Evolutionary conservation across 768 basidiomycete genomes (phyloP).

Genomic region (Termitomyces sp.): DNA sequence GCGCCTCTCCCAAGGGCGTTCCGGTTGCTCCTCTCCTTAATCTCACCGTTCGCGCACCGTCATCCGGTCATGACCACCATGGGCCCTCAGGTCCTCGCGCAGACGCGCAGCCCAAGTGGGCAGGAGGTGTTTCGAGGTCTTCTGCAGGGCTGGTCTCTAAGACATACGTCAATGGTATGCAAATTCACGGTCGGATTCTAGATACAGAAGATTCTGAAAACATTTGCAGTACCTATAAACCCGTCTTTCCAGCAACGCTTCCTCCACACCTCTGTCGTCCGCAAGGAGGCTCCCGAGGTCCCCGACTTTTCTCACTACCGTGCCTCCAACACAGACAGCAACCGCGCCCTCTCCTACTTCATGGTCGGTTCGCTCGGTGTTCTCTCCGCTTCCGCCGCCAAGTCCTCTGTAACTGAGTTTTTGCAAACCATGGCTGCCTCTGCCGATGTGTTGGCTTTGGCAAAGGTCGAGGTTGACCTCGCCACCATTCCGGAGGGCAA

Average conservation of each 20-base stretch:
- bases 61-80: constrained; percentile 58
- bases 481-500: constrained; percentile 91
- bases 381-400: constrained; percentile 90
- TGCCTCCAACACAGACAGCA: constrained; percentile 56
- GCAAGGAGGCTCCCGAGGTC: constrained; percentile 72
- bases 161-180: constrained; percentile 60
- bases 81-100: constrained; percentile 51
- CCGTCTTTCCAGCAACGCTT: constrained; percentile 61
- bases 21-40: constrained; percentile 76
- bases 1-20: constrained; percentile 74
- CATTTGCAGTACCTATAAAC: constrained; percentile 46
- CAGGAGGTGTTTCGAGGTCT: constrained; percentile 50
- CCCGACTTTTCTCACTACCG: constrained; percentile 89
- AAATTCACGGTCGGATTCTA: constrained; percentile 5
- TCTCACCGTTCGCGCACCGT: constrained; percentile 62
- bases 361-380: constrained; percentile 92
- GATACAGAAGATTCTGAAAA: background rate
- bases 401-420: constrained; percentile 92
- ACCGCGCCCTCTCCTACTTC: constrained; percentile 83
- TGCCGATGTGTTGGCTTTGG: constrained; percentile 95
- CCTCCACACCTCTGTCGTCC: constrained; percentile 71
- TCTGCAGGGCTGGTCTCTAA: constrained; percentile 59
- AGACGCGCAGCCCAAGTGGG: constrained; percentile 62
- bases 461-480: constrained; percentile 96
- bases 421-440: constrained; percentile 95